These are phyloP conservation scores for Epichloe amarillans DNA, from an alignment of 2,329 filamentous ascomycete species.

Conservation along the genomic window DNA sequence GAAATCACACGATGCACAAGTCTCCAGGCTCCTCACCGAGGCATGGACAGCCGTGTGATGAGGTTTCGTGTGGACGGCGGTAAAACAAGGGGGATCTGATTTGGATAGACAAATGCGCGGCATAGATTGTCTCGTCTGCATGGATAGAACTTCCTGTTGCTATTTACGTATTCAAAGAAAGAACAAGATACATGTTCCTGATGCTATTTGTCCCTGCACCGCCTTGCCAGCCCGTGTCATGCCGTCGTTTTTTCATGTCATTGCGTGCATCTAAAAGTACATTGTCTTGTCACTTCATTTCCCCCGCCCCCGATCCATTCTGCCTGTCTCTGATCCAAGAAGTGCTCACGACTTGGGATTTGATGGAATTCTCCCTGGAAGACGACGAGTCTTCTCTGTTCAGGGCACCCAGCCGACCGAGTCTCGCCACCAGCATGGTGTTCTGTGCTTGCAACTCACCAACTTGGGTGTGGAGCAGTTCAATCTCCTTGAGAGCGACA, in stretches of 20 bases:
- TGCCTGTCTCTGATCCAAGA: no score
- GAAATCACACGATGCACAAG: background rate
- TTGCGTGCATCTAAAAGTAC: background rate
- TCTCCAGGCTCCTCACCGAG: slow-evolving; percentile 18
- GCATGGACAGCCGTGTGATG: slow-evolving; percentile 1
- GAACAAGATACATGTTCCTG: no score
- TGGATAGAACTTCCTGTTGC: no score
- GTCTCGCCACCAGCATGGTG: slow-evolving; percentile 39
- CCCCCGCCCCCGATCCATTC: no score
- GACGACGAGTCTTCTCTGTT: slow-evolving; percentile 9
- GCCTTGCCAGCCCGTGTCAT: background rate
- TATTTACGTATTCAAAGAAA: no score
- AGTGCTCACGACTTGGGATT: slow-evolving; percentile 2
- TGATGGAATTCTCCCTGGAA: slow-evolving; percentile 1
- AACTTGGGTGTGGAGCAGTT: slow-evolving; percentile 40
- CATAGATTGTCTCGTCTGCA: no score
- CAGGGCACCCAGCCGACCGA: slow-evolving; percentile 34
- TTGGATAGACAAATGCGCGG: background rate
- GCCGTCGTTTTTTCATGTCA: background rate
- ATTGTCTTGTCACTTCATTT: background rate
- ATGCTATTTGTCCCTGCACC: no score
- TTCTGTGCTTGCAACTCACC: slow-evolving; percentile 47
- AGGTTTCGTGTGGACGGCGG: background rate
- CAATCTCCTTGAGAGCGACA: slow-evolving; percentile 36
- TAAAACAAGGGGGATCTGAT: background rate